Evolutionary conservation across 768 basidiomycete genomes (phyloP).

Genomic region (Suillus occidentalis): DNA sequence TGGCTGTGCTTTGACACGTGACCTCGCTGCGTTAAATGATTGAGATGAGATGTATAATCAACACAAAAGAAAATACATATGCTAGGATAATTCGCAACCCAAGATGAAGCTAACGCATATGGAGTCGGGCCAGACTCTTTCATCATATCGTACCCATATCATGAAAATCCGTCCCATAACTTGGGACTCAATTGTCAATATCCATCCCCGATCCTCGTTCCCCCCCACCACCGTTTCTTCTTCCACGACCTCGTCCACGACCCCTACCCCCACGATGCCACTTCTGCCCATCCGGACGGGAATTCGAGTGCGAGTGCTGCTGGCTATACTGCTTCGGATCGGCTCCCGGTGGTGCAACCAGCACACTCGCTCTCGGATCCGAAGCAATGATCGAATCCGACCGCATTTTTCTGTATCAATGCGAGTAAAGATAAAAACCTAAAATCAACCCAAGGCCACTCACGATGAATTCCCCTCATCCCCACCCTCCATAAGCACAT

Average conservation of each 20-base stretch:
- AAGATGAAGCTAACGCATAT: not conserved
- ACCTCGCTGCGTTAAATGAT: not conserved
- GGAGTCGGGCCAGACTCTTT: not conserved
- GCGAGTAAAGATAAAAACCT: not conserved
- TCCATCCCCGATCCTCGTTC: conserved; percentile 25
- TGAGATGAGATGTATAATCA: not conserved
- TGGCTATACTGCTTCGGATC: conserved; percentile 54
- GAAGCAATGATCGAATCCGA: conserved; percentile 69
- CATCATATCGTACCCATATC: not conserved
- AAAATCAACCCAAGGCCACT: conserved; percentile 11
- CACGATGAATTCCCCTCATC: conserved; percentile 53
- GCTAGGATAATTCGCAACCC: not conserved
- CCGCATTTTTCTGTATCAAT: conserved; percentile 68
- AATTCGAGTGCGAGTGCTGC: conserved; percentile 22
- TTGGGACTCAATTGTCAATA: conserved; percentile 24
- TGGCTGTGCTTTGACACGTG: not conserved
- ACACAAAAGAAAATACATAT: conserved; percentile 4
- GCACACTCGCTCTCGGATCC: conserved; percentile 65
- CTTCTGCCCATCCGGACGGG: conserved; percentile 24
- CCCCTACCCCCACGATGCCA: conserved; percentile 30
- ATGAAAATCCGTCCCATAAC: not conserved
- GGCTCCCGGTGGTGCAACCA: conserved; percentile 67
- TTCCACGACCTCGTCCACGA: conserved; percentile 23
- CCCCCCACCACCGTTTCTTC: conserved; percentile 11
- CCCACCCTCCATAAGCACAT: conserved; percentile 55